These are phyloP conservation scores for Magnusiomyces fungicola DNA, from an alignment of 1,139 yeast genomes.

Conservation along the genomic window DNA sequence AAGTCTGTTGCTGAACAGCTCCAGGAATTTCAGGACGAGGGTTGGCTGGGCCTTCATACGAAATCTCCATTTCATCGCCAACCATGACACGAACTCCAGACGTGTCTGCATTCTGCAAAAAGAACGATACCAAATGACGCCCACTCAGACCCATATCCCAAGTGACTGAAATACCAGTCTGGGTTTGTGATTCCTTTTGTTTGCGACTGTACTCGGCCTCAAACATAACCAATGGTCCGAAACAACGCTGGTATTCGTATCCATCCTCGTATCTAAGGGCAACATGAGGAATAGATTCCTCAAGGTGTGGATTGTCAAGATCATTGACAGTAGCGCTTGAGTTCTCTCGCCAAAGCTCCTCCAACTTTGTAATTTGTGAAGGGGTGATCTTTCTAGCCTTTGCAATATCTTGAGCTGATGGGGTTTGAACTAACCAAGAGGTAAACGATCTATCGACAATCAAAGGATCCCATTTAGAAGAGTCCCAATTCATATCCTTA, in stretches of 20 bases:
- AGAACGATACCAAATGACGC: conserved; percentile 62
- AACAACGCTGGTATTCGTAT: conserved; percentile 75
- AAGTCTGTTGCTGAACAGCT: conserved; percentile 19
- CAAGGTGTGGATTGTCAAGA: conserved; percentile 44
- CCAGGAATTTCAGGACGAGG: background rate
- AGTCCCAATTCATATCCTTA: conserved; percentile 63
- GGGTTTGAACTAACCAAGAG: conserved; percentile 72
- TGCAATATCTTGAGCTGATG: conserved; percentile 56
- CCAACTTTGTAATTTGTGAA: conserved; percentile 64
- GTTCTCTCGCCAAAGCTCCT: conserved; percentile 73
- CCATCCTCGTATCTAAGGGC: conserved; percentile 76
- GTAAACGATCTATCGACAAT: conserved; percentile 73
- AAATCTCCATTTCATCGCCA: conserved; percentile 72
- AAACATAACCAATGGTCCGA: conserved; percentile 73
- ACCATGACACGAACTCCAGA: conserved; percentile 68
- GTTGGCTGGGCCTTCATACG: conserved; percentile 23
- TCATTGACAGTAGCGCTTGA: conserved; percentile 57
- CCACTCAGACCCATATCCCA: conserved; percentile 71
- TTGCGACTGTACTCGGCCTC: conserved; percentile 77
- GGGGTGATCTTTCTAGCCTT: conserved; percentile 50
- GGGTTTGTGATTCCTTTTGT: conserved; percentile 70
- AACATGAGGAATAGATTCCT: conserved; percentile 60
- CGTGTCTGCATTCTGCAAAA: conserved; percentile 59
- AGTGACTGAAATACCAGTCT: conserved; percentile 62
- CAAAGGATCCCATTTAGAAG: conserved; percentile 79